Percentiles rank a stretch among this genome's conserved stretches.
Evolutionary conservation across 2,329 filamentous ascomycete species (phyloP).

Genomic region (Diaporthe ilicicola): DNA sequence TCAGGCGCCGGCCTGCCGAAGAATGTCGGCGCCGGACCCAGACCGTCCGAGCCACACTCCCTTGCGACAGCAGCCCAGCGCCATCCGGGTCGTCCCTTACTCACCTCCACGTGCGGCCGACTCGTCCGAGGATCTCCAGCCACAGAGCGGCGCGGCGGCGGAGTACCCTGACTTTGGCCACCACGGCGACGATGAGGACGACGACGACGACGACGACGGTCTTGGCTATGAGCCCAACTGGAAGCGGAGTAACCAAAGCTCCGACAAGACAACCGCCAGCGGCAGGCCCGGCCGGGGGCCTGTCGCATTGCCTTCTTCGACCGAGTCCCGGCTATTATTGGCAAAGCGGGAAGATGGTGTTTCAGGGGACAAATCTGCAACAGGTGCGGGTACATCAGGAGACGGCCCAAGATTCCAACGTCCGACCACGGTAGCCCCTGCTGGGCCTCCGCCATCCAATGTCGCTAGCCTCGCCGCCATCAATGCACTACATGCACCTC

Average conservation of each 20-base stretch:
- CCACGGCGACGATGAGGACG: background rate
- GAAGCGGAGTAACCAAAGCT: slow-evolving; percentile 15
- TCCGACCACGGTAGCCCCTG: slow-evolving; percentile 46
- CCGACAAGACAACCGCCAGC: slow-evolving; percentile 12
- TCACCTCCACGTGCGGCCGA: slow-evolving; percentile 49
- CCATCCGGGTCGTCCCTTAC: slow-evolving; percentile 60
- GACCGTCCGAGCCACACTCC: slow-evolving; percentile 44
- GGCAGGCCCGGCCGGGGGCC: slow-evolving; percentile 3
- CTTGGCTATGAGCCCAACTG: slow-evolving; percentile 5
- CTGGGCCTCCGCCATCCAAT: slow-evolving; percentile 46
- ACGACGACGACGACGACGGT: background rate
- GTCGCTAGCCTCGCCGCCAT: slow-evolving; percentile 43
- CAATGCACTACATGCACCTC: slow-evolving; percentile 43
- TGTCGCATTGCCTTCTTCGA: slow-evolving; percentile 28
- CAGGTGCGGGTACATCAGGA: slow-evolving; percentile 42
- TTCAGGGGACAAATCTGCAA: slow-evolving; percentile 55
- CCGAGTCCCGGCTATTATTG: slow-evolving; percentile 34
- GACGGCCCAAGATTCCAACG: slow-evolving; percentile 41
- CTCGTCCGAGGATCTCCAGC: slow-evolving; percentile 36
- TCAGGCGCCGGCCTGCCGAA: slow-evolving; percentile 32
- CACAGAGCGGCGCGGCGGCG: slow-evolving; percentile 33
- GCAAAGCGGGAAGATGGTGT: slow-evolving; percentile 46
- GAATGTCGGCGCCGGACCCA: slow-evolving; percentile 39
- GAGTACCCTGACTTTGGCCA: slow-evolving; percentile 6
- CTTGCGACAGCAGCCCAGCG: slow-evolving; percentile 50